A percentile compares a stretch with the other conserved stretches of the same genome.
phyloP scores from a whole-genome alignment of 1,284 basidiomycete genomes.

The Phaffia rhodozyma region DNA sequence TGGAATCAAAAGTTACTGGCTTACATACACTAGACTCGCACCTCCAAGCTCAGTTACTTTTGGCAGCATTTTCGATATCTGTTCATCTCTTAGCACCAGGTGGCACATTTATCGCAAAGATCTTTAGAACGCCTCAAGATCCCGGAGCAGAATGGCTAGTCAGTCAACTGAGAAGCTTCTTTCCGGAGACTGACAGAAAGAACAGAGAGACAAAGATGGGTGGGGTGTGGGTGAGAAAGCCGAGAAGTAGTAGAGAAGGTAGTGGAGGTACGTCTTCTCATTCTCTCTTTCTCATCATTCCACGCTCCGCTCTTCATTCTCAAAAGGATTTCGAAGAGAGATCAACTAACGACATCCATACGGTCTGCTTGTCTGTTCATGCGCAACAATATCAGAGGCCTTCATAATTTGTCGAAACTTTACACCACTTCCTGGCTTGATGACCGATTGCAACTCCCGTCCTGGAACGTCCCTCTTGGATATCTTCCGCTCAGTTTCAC shows the following conservation, averaged over 20 bases:
- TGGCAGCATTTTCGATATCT: conserved; percentile 43
- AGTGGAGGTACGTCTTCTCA: conserved; percentile 30
- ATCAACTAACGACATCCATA: neutral
- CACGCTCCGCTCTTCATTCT: neutral
- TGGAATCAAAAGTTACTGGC: conserved; percentile 39
- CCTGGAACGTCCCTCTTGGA: neutral
- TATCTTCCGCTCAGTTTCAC: neutral
- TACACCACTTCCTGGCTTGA: neutral
- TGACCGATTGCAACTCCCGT: neutral
- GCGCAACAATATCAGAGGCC: conserved; percentile 1
- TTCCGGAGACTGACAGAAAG: conserved; percentile 37
- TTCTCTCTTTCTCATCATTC: neutral
- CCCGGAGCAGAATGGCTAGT: conserved; percentile 37
- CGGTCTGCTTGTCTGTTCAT: neutral
- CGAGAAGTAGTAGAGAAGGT: conserved; percentile 35
- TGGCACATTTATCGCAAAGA: conserved; percentile 46
- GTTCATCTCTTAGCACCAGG: conserved; percentile 41
- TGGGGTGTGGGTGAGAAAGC: conserved; percentile 37
- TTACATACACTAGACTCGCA: conserved; percentile 47
- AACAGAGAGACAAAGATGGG: conserved; percentile 25
- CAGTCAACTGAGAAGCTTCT: conserved; percentile 39
- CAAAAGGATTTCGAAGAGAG: too few species aligned
- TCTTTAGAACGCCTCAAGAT: conserved; percentile 41
- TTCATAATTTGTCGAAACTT: conserved; percentile 15
- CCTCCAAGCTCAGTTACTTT: conserved; percentile 44